Conservation (phyloP, 2,329 filamentous ascomycete species). For the Exserohilum rostratum region DNA sequence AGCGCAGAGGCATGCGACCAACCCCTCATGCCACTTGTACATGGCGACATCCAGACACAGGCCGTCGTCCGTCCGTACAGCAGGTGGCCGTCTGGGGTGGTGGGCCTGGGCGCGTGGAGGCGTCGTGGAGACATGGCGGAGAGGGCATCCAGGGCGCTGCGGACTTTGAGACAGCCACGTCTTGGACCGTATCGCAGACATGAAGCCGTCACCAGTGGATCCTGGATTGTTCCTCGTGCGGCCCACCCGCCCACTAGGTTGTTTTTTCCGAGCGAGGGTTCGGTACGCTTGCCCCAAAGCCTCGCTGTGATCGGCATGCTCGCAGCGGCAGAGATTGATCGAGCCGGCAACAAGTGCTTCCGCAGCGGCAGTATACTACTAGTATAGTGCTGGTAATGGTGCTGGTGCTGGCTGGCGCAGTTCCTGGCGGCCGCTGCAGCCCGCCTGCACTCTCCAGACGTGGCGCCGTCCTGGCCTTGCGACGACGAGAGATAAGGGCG, state of each 20-base stretch:
- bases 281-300: conserved; percentile 10
- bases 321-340: conserved; percentile 16
- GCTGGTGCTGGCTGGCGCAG: too few relatives aligned
- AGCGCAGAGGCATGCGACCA: conserved; percentile 6
- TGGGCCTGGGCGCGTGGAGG: conserved; percentile 8
- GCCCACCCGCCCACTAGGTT: conserved; percentile 4
- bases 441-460: conserved; percentile 25
- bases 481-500: conserved; percentile 13
- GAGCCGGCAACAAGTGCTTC: conserved; percentile 17
- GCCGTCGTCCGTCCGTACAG: too few relatives aligned
- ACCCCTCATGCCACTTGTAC: conserved; percentile 24
- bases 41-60: too few relatives aligned
- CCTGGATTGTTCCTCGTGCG: background rate
- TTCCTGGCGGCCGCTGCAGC: conserved; percentile 15
- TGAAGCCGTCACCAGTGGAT: conserved; percentile 1
- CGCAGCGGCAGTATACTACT: too few relatives aligned
- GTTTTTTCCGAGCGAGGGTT: conserved; percentile 6
- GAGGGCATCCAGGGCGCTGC: too few relatives aligned
- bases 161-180: conserved; percentile 12
- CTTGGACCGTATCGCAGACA: background rate
- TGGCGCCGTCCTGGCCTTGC: conserved; percentile 23
- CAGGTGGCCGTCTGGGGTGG: conserved; percentile 11
- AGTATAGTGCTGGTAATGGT: too few relatives aligned
- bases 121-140: conserved; percentile 1
- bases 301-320: conserved; percentile 20